Conservation (phyloP, 495 filamentous ascomycete species). For the Xylaria scruposa region DNA sequence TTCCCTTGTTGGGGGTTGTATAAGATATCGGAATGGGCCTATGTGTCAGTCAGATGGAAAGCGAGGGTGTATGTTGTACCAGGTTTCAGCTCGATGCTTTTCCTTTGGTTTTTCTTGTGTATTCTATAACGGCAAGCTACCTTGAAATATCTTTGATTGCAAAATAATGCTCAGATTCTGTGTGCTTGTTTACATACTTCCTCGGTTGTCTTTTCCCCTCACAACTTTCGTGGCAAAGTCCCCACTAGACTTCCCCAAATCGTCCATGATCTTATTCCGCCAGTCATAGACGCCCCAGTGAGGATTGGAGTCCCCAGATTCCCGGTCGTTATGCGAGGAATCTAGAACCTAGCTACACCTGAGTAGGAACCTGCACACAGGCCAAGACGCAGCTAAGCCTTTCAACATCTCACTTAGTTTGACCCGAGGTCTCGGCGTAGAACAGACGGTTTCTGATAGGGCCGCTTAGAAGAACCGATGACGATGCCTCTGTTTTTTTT, state of each 20-base stretch:
- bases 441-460: constrained; percentile 9
- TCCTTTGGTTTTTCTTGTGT: neutral
- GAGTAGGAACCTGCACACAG: neutral
- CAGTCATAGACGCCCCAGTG: constrained; percentile 4
- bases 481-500: neutral
- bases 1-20: constrained; percentile 4
- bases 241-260: constrained; percentile 16
- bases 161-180: neutral
- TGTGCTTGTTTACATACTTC: neutral
- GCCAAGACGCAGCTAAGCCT: constrained; percentile 14
- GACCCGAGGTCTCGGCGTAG: neutral
- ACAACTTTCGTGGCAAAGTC: neutral
- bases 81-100: neutral
- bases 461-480: constrained; percentile 29
- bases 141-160: neutral
- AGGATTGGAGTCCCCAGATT: neutral
- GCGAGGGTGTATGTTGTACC: neutral
- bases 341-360: neutral
- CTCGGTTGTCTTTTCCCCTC: neutral
- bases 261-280: neutral
- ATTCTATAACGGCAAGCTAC: neutral
- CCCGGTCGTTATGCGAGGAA: neutral
- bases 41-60: neutral
- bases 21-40: constrained; percentile 2
- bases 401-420: neutral